Evolutionary conservation across 2,329 filamentous ascomycete genomes (phyloP), one percentile per base, ranked within the genome.

Genomic region (Massarina eburnea): DNA sequence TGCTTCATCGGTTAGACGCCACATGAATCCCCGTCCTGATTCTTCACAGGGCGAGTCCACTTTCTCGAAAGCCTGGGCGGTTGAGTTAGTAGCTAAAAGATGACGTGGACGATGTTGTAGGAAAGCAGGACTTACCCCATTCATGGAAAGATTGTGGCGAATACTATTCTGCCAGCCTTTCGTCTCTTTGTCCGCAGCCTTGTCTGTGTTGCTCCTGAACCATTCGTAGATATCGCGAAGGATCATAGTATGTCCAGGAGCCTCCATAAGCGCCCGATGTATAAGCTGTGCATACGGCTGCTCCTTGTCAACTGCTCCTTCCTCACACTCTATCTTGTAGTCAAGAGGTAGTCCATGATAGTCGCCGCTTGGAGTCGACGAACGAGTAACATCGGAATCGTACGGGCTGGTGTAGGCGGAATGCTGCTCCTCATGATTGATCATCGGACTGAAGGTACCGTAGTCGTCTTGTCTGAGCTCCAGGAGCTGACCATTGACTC

Each of bases 121-220:
- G 22, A n/a, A 20, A 9, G 10, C 3, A 8, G 12, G 48, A 50
- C 83, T 72, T 82, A 96, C 92, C 49, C 80, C 80, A 60, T 97
- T 97, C 91, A 97, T 96, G 38, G 90, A 96, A 7, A 97, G 76
- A 58, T 97, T 97, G 69, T 97, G 92, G 2, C 92, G 83, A 54
- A 97, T 95, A 66, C 89, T 95, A 70, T 96, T 97, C 72, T 92
- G 88, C 92, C 92, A 97, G 8, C 91, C 92, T 35, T 70, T 74
- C 4, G 70, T 72, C 41, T 69, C 66, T 7, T 76, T 78, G 36
- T 79, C 78, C 41, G 77, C 82, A 4, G 82, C 83, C 69, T 94
- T 96, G 55, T 82, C 80, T 2, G 91, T 96, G 62, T 96, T 85
- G 21, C 85, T 79, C 33, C 81, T 77, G 61, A 97, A 95, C 91